A percentile compares a stretch with the other conserved stretches of the same genome.
Conservation (phyloP, 768 basidiomycete species). For the Termitomyces sp. region DNA sequence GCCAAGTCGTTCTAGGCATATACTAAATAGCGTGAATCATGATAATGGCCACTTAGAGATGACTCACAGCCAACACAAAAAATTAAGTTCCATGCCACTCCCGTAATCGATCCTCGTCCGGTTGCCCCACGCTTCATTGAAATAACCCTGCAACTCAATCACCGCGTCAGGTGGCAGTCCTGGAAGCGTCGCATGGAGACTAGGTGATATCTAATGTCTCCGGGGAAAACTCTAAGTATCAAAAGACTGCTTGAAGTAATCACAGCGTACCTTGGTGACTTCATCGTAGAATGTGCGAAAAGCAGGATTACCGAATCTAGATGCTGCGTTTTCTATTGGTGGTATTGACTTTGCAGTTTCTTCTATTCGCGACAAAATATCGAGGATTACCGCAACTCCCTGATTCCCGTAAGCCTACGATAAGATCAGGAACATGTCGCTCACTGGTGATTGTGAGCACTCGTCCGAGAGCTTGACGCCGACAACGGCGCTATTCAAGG, state of each 20-base stretch:
- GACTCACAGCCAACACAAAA: slow-evolving; percentile 91
- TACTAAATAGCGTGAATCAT: slow-evolving; percentile 34
- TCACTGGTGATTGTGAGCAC: slow-evolving; percentile 53
- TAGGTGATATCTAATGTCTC: slow-evolving; percentile 38
- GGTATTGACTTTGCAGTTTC: slow-evolving; percentile 64
- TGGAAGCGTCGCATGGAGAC: slow-evolving; percentile 54
- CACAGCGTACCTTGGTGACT: slow-evolving; percentile 50
- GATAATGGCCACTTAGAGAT: not conserved
- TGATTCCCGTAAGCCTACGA: slow-evolving; percentile 23
- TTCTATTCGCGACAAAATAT: slow-evolving; percentile 63
- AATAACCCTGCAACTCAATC: slow-evolving; percentile 72
- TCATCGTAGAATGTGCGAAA: slow-evolving; percentile 90
- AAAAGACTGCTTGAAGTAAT: not conserved
- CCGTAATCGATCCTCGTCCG: slow-evolving; percentile 93
- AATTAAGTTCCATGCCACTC: slow-evolving; percentile 99
- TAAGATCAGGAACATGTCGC: slow-evolving; percentile 18
- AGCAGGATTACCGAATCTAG: slow-evolving; percentile 96
- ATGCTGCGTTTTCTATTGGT: slow-evolving; percentile 83
- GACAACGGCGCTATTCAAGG: slow-evolving; percentile 69
- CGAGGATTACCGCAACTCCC: slow-evolving; percentile 59
- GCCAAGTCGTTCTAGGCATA: slow-evolving; percentile 73
- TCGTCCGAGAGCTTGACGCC: slow-evolving; percentile 71
- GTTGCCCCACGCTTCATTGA: slow-evolving; percentile 89
- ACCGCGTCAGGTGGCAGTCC: slow-evolving; percentile 52
- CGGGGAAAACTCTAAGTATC: not conserved